phyloP scores from a whole-genome alignment of 257 asterid genomes.

The Salvia rosmarinus region DNA sequence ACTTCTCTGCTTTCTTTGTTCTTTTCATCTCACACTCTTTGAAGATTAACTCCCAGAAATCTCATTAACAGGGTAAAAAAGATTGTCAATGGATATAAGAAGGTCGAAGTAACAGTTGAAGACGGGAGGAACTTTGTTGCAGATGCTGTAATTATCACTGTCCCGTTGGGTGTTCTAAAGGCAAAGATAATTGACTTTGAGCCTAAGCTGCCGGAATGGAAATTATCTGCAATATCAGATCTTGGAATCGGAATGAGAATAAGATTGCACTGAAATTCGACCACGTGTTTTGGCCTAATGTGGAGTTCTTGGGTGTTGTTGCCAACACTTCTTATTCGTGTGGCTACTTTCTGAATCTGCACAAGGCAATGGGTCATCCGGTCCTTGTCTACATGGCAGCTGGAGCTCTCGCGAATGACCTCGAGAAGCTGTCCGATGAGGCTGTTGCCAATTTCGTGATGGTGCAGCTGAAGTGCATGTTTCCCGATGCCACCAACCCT shows the following conservation, averaged over 20 bases:
- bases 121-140: slow-evolving; percentile 81
- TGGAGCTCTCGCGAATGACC: slow-evolving; percentile 85
- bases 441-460: slow-evolving; percentile 74
- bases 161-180: slow-evolving; percentile 89
- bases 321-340: slow-evolving; percentile 88
- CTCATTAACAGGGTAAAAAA: slow-evolving; percentile 62
- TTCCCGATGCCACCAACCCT: slow-evolving; percentile 78
- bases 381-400: slow-evolving; percentile 99
- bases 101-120: slow-evolving; percentile 71
- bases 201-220: slow-evolving; percentile 95
- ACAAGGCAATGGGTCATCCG: slow-evolving; percentile 90
- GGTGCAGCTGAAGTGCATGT: slow-evolving; percentile 86
- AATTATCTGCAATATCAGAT: slow-evolving; percentile 81
- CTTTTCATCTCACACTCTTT: slow-evolving; percentile 20
- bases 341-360: slow-evolving; percentile 94
- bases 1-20: not conserved
- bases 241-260: slow-evolving; percentile 93
- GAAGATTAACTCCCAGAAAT: slow-evolving; percentile 17
- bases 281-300: slow-evolving; percentile 90
- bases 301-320: slow-evolving; percentile 80
- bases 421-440: slow-evolving; percentile 86
- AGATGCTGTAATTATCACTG: slow-evolving; percentile 88
- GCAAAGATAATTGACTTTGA: slow-evolving; percentile 76
- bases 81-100: slow-evolving; percentile 64
- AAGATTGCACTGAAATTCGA: slow-evolving; percentile 84